Base-by-base conservation (phyloP, 1,139 yeast genomes). In the Pichia sp. region DNA sequence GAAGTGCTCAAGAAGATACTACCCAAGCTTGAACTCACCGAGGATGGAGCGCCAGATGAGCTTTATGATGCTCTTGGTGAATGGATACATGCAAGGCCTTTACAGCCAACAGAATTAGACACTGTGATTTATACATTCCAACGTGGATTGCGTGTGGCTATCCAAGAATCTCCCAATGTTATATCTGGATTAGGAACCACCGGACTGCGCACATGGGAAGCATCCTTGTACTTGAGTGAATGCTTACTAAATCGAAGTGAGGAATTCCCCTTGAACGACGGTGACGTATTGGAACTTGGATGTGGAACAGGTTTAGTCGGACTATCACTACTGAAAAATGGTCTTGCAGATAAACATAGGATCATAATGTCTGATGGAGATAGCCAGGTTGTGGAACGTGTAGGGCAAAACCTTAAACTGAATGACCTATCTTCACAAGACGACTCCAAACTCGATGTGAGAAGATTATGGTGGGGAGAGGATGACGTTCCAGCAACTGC, bases 191-290 rank as follows among this genome's bases (percentile, higher is more conserved):
- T 63, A 22, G 94, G 93, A 7, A 81, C 94, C 1, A 88, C 97
- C 0, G 97, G 97, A 0, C 62, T 77, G 40, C 63, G 96, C 30
- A 88, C 97, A 0, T 88, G 97, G 97, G 96, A 86, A 53, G 96
- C 96, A 1, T 83, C 95, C 0, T 48, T 84, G n/a, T 85, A 66
- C 40, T 59, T 87, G 14, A 61, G 79, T 8, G 66, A 74, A 33
- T 74, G 59, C 46, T 48, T 83, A 27, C 46, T 59, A 10, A 19
- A n/a, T n/a, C n/a, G 15, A 12, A 12, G 11, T 16, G 10, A 16
- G 2, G 32, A 8, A 10, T n/a, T n/a, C n/a, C n/a, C n/a, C n/a
- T n/a, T n/a, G n/a, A n/a, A n/a, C n/a, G n/a, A 14, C 9, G 37
- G 30, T 12, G 37, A 37, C 20, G 16, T 36, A 3, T 18, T 86